phyloP scores from a whole-genome alignment of 2,329 filamentous ascomycete species.

The Aspergillus melleus region DNA sequence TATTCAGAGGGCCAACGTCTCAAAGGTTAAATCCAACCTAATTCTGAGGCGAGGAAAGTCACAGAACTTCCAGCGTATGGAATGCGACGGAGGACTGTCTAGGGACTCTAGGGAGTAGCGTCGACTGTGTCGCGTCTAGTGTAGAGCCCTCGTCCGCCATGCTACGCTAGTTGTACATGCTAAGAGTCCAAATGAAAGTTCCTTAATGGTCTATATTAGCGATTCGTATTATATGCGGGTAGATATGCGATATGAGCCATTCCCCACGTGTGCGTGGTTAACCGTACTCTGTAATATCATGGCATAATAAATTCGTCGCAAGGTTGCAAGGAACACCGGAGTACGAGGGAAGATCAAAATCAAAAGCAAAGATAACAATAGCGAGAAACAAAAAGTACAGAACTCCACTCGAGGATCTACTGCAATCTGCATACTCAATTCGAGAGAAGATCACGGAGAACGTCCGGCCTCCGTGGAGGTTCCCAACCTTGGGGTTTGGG shows the following conservation, averaged over 20 bases:
- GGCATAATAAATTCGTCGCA: background rate
- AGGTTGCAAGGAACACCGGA: background rate
- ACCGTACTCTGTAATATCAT: background rate
- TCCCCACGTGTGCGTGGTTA: background rate
- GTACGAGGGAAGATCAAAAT: background rate
- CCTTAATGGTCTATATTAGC: background rate
- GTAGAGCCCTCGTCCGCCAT: too few species aligned
- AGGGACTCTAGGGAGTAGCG: background rate
- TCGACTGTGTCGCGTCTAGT: too few species aligned
- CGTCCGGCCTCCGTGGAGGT: background rate
- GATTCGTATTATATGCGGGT: background rate
- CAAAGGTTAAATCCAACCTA: conserved; percentile 1
- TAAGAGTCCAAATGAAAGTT: background rate
- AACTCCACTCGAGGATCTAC: background rate
- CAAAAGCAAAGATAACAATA: background rate
- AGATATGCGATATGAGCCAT: background rate
- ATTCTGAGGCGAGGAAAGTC: background rate
- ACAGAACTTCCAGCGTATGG: background rate
- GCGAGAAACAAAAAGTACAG: too few species aligned
- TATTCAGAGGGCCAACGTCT: background rate
- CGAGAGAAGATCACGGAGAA: background rate
- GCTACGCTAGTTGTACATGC: background rate
- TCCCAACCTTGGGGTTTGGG: background rate
- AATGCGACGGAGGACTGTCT: background rate
- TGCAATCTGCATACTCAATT: background rate